Conservation (phyloP, 805 yeast genomes). For the Zygosaccharomyces siamensis region DNA sequence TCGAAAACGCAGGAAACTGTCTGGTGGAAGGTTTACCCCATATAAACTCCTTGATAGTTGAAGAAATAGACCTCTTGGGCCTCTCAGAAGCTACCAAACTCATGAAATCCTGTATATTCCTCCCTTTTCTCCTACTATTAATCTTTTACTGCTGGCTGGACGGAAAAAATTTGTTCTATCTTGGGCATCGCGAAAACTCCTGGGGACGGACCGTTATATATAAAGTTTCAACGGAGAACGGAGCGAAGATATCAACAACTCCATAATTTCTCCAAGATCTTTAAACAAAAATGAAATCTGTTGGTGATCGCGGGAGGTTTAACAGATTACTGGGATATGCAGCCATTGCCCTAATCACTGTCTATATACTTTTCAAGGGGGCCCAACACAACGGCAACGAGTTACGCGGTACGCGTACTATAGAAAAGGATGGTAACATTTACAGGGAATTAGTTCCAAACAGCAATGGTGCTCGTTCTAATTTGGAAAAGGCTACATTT, state of each 20-base stretch:
- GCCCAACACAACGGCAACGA: constrained; percentile 6
- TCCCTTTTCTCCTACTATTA: background rate
- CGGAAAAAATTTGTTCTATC: background rate
- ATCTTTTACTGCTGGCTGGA: background rate
- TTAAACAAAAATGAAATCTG: background rate
- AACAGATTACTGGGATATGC: constrained; percentile 16
- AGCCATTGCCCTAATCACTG: constrained; percentile 16
- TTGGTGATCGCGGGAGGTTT: constrained; percentile 12
- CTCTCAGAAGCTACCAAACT: constrained; percentile 1
- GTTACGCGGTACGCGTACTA: background rate
- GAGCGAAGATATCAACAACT: background rate
- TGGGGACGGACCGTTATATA: background rate
- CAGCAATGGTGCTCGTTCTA: background rate
- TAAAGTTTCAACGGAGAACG: background rate
- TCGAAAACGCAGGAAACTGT: background rate
- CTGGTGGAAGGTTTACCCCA: constrained; percentile 7
- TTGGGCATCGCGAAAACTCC: background rate
- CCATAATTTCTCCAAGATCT: background rate
- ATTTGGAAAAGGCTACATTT: constrained; percentile 63
- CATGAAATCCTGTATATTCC: background rate
- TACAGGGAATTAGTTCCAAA: background rate
- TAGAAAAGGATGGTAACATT: background rate
- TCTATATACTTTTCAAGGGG: constrained; percentile 17
- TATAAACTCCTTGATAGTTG: constrained; percentile 25
- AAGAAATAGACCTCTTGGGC: constrained; percentile 29